Evolutionary conservation across 2,329 filamentous ascomycete species (phyloP), one percentile per base, ranked within the genome.

Genomic region (Paramyrothecium sp.): DNA sequence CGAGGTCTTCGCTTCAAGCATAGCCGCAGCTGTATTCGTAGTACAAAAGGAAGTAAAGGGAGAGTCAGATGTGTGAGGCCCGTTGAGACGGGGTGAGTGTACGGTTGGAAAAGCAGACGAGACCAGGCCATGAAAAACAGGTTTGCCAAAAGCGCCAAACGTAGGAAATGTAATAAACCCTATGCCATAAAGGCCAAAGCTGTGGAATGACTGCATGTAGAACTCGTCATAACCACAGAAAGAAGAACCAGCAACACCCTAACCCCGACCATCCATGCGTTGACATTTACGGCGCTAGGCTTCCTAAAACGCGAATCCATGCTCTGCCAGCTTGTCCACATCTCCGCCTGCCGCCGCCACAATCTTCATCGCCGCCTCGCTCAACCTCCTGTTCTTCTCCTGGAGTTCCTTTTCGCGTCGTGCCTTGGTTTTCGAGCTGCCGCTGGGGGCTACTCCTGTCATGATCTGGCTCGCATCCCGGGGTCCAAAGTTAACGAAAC

Each of bases 381-480:
- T 88, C 56, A 93, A 69, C 69, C 83, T 81, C 63, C 88, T 77
- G 65, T 90, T 80, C 73, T 89, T 88, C 68, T 97, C 94, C 54
- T 84, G 80, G 2, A 91, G 91, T 76, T 97, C 94, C 71, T 91
- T 90, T 73, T 98, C 94, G 53, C 95, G 79, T 56, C 92, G 79
- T n/a, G 92, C 92, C 71, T 97, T 97, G 10, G 95, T 98, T 83
- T 98, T 98, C 63, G 86, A 90, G 64, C 88, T 92, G 11, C 95
- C 95, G 62, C 89, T 93, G 1, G 94, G 94, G 50, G 95, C 95
- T 13, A 99, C 95, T 5, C 93, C 94, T 8, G 86, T 91, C 73
- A 99, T 85, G 48, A 99, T 88, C 69, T 89, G 85, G 16, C 83
- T 78, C 66, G 87, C 88, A 72, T 99, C 93, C 53, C 82, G 80